These are phyloP conservation scores for Pythium sukuiense DNA, from an alignment of 352 stramenopile species.

Conservation along the genomic window DNA sequence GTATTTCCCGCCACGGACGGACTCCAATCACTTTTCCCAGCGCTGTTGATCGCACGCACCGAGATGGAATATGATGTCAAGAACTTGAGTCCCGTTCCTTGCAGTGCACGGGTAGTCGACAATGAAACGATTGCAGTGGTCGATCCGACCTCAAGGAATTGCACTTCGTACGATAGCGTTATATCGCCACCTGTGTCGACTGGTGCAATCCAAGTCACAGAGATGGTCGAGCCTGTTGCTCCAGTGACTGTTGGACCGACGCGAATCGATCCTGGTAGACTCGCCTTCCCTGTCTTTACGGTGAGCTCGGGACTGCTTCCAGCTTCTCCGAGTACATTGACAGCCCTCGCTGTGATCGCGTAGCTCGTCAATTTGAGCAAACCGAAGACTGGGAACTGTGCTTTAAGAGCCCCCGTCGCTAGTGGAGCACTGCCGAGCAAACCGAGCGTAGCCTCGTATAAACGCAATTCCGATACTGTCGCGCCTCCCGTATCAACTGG, in stretches of 20 bases:
- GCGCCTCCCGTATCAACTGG: constrained; percentile 50
- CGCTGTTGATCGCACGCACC: constrained; percentile 39
- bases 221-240: constrained; percentile 40
- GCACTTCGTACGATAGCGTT: constrained; percentile 25
- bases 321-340: constrained; percentile 44
- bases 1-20: constrained; percentile 29
- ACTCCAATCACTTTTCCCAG: constrained; percentile 38
- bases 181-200: constrained; percentile 48
- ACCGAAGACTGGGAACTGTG: constrained; percentile 34
- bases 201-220: constrained; percentile 36
- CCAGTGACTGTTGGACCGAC: constrained; percentile 28
- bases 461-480: constrained; percentile 33
- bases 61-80: constrained; percentile 38
- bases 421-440: constrained; percentile 23
- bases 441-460: constrained; percentile 41
- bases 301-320: constrained; percentile 20
- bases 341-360: constrained; percentile 35
- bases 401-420: background rate
- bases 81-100: constrained; percentile 32
- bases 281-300: constrained; percentile 38
- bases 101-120: constrained; percentile 11
- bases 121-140: background rate
- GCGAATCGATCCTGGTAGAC: constrained; percentile 34
- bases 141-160: constrained; percentile 8
- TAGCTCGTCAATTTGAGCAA: constrained; percentile 38